Conservation (phyloP, 768 basidiomycete species). For the Xerocomus brunneocitrinus region DNA sequence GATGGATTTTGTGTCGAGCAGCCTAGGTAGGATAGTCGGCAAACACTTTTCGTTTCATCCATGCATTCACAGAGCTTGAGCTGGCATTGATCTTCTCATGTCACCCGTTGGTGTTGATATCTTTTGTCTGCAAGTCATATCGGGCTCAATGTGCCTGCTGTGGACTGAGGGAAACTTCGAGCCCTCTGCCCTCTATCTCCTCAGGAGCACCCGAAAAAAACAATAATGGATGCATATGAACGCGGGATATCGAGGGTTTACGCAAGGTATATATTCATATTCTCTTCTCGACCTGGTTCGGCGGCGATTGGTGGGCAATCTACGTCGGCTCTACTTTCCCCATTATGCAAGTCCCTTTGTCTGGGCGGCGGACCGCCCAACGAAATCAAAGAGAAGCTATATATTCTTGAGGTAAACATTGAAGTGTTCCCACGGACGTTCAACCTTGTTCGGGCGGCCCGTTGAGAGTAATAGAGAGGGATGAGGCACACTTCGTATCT, state of each 20-base stretch:
- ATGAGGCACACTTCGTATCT: neutral
- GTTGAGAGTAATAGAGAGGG: neutral
- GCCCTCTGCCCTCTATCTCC: slow-evolving; percentile 14
- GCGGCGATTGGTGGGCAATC: slow-evolving; percentile 11
- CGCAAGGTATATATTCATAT: slow-evolving; percentile 1
- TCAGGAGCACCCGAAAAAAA: slow-evolving; percentile 30
- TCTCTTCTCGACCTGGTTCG: neutral
- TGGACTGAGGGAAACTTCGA: neutral
- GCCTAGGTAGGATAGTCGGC: neutral
- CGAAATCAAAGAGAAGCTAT: neutral
- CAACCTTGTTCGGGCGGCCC: neutral
- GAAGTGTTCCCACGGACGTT: neutral
- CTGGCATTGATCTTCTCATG: slow-evolving; percentile 10
- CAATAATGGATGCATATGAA: slow-evolving; percentile 46
- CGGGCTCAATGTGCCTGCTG: slow-evolving; percentile 16
- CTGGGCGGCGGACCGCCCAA: neutral
- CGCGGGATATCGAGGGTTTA: slow-evolving; percentile 23
- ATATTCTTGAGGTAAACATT: neutral
- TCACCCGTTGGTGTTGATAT: neutral
- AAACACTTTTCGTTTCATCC: neutral
- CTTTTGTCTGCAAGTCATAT: neutral
- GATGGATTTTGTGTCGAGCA: neutral
- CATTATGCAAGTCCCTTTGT: slow-evolving; percentile 9
- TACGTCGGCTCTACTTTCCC: slow-evolving; percentile 5
- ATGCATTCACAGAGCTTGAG: neutral